Conservation (phyloP, 805 yeast genomes). For the Monosporozyma yasuniensis region DNA sequence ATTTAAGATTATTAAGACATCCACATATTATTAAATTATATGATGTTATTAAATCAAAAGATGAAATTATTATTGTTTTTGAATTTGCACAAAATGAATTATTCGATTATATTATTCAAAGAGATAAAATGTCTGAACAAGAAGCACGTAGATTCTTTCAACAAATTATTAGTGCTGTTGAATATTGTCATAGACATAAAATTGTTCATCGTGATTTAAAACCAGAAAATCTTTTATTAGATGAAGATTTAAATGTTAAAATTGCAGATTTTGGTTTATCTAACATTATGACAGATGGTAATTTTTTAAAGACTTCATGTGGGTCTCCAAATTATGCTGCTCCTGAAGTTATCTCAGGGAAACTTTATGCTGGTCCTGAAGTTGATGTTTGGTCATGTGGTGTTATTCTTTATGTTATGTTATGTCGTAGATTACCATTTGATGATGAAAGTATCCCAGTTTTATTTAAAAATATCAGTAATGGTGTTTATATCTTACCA, state of each 20-base stretch:
- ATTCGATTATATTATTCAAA: constrained; percentile 89
- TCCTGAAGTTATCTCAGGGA: constrained; percentile 92
- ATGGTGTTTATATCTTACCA: constrained; percentile 88
- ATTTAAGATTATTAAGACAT: constrained; percentile 78
- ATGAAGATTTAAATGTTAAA: constrained; percentile 84
- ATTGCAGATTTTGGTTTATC: constrained; percentile 95
- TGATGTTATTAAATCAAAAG: constrained; percentile 91
- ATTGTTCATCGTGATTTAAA: constrained; percentile 94
- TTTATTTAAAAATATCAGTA: constrained; percentile 80
- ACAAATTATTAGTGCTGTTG: constrained; percentile 93
- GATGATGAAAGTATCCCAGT: constrained; percentile 96
- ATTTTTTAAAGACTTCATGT: constrained; percentile 87
- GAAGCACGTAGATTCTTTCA: constrained; percentile 92
- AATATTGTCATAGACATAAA: constrained; percentile 92
- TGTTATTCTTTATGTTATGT: constrained; percentile 88
- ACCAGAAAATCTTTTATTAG: constrained; percentile 86
- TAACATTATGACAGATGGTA: constrained; percentile 96
- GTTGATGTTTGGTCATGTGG: constrained; percentile 98
- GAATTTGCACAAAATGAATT: constrained; percentile 95
- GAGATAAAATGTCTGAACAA: constrained; percentile 84
- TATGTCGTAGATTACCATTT: constrained; percentile 90
- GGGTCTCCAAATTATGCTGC: constrained; percentile 98
- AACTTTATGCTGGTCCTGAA: constrained; percentile 94
- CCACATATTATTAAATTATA: constrained; percentile 93
- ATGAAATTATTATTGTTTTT: constrained; percentile 94